Percentiles rank a stretch among this genome's conserved stretches.
phyloP scores from a whole-genome alignment of 2,329 filamentous ascomycete species.

The Penicillium sp. region DNA sequence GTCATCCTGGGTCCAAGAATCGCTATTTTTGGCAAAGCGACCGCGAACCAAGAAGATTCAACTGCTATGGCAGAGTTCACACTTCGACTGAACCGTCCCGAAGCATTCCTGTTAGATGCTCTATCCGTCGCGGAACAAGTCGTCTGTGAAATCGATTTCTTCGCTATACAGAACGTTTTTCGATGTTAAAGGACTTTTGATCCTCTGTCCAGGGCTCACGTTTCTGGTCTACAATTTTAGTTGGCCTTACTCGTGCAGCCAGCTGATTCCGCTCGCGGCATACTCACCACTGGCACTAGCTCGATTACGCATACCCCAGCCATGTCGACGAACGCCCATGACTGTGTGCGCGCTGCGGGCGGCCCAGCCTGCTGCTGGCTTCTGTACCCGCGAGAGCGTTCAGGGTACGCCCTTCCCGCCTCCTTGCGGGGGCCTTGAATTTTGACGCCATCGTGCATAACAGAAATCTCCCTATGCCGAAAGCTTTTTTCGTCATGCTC shows the following conservation, averaged over 20 bases:
- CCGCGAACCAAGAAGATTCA: conserved; percentile 47
- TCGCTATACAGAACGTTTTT: no score
- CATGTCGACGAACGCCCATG: conserved; percentile 47
- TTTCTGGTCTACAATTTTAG: conserved; percentile 45
- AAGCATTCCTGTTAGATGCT: conserved; percentile 49
- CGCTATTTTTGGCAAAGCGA: conserved; percentile 43
- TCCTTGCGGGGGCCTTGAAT: conserved; percentile 44
- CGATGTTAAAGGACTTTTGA: conserved; percentile 51
- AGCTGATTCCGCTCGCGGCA: conserved; percentile 1
- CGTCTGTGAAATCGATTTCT: conserved; percentile 61
- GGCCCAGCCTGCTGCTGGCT: conserved; percentile 38
- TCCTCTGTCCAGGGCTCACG: conserved; percentile 22
- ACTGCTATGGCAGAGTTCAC: conserved; percentile 42
- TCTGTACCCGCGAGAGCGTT: conserved; percentile 55
- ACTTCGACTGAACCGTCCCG: no score
- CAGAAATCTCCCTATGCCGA: not conserved
- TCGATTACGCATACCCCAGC: conserved; percentile 7
- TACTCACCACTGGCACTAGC: conserved; percentile 39
- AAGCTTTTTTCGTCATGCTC: not conserved
- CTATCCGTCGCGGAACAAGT: conserved; percentile 53
- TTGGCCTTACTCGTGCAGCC: conserved; percentile 25
- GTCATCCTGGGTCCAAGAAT: conserved; percentile 59
- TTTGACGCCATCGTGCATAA: conserved; percentile 53
- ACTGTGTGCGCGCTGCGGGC: conserved; percentile 47
- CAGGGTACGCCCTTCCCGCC: conserved; percentile 45